Evolutionary conservation across 345 rosid species (phyloP).

Genomic region (Boechera retrofracta): DNA sequence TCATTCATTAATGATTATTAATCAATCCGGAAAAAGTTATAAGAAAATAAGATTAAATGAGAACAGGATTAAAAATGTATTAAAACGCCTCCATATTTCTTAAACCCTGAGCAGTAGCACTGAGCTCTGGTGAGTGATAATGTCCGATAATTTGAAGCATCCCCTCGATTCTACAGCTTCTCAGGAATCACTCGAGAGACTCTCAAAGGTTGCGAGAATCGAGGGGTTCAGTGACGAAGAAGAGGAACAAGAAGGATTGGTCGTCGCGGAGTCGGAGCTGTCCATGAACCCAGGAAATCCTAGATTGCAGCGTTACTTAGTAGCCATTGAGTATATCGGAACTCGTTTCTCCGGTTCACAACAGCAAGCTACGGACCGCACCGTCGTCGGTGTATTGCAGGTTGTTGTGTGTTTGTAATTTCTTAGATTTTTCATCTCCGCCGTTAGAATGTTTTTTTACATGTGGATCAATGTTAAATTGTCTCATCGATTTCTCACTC

Average conservation of each 20-base stretch:
- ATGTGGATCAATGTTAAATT: too few species aligned
- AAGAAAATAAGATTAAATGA: too few species aligned
- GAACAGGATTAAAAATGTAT: background rate
- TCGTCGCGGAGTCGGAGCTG: slow-evolving; percentile 32
- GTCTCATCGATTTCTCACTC: background rate
- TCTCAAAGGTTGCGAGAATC: slow-evolving; percentile 58
- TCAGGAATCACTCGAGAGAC: slow-evolving; percentile 47
- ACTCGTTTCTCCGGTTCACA: slow-evolving; percentile 91
- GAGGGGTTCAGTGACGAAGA: slow-evolving; percentile 46
- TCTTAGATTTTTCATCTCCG: background rate
- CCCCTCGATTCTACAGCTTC: slow-evolving; percentile 25
- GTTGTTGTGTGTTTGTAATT: slow-evolving; percentile 39
- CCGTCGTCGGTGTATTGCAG: slow-evolving; percentile 87
- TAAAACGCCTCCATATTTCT: background rate
- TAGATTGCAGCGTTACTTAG: slow-evolving; percentile 75
- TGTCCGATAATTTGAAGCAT: slow-evolving; percentile 56
- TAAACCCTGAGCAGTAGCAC: slow-evolving; percentile 6
- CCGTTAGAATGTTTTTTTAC: background rate
- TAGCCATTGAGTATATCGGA: slow-evolving; percentile 86
- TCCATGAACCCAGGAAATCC: slow-evolving; percentile 56
- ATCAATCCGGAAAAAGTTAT: background rate
- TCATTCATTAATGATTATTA: background rate
- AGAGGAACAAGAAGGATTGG: slow-evolving; percentile 41
- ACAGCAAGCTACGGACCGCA: slow-evolving; percentile 69
- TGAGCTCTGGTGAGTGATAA: slow-evolving; percentile 25